These are phyloP conservation scores for Volvariella surrecta DNA, from an alignment of 1,284 basidiomycete species.

Conservation along the genomic window DNA sequence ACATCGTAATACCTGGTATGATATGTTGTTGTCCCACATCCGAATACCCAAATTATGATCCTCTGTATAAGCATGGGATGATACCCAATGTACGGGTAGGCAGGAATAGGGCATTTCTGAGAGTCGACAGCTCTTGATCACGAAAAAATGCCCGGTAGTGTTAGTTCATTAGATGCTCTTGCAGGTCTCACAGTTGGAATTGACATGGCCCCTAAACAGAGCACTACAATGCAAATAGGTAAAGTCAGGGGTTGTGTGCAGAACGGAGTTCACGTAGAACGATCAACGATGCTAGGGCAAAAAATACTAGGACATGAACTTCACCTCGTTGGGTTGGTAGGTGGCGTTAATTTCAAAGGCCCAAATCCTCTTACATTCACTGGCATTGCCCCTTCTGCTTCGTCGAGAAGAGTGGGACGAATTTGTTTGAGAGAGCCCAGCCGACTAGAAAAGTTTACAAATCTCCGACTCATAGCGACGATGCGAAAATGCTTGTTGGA, in stretches of 20 bases:
- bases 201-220: constrained; percentile 62
- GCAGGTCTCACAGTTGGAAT: constrained; percentile 64
- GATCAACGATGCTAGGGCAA: constrained; percentile 77
- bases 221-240: constrained; percentile 34
- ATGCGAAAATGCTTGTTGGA: no score
- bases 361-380: constrained; percentile 67
- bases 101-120: neutral
- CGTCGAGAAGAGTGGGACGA: constrained; percentile 89
- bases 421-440: constrained; percentile 89
- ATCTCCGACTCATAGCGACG: no score
- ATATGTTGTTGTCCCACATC: no score
- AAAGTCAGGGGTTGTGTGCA: constrained; percentile 6
- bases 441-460: constrained; percentile 48
- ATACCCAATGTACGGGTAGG: neutral
- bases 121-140: neutral
- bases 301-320: constrained; percentile 76
- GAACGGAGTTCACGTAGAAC: constrained; percentile 54
- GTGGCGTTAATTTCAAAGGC: constrained; percentile 1
- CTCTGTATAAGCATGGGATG: neutral
- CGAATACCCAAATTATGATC: constrained; percentile 1
- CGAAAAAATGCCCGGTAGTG: constrained; percentile 4
- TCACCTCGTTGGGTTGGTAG: constrained; percentile 39
- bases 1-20: no score
- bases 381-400: constrained; percentile 87
- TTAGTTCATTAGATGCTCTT: constrained; percentile 62